These are phyloP conservation scores for Neolecta irregularis DNA, from an alignment of 1,139 yeast genomes.

Conservation along the genomic window DNA sequence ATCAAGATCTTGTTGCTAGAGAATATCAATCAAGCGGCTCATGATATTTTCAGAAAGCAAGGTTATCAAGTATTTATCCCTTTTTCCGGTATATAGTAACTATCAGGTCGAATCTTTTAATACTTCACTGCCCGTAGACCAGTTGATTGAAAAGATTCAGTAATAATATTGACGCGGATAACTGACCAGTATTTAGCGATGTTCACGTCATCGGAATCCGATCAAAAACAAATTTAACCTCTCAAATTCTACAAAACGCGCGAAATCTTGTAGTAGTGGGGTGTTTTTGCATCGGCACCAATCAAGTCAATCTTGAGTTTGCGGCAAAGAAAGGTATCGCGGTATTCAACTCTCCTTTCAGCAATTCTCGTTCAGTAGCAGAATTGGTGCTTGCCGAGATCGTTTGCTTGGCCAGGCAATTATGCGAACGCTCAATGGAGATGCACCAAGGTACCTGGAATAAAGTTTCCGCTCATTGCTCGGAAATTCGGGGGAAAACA, in stretches of 20 bases:
- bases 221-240: constrained; percentile 83
- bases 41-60: constrained; percentile 66
- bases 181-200: too few species aligned
- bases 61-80: too few species aligned
- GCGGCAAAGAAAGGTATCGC: constrained; percentile 93
- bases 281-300: constrained; percentile 98
- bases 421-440: constrained; percentile 93
- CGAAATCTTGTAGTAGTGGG: constrained; percentile 82
- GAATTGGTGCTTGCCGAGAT: constrained; percentile 94
- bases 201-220: constrained; percentile 97
- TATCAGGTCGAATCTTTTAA: constrained; percentile 91
- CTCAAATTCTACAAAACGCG: constrained; percentile 65
- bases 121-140: constrained; percentile 80
- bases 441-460: constrained; percentile 97
- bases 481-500: constrained; percentile 99
- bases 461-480: constrained; percentile 84
- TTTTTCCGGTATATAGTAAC: too few species aligned
- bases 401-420: constrained; percentile 84
- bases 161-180: too few species aligned
- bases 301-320: constrained; percentile 82
- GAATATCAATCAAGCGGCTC: constrained; percentile 85
- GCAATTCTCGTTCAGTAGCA: constrained; percentile 96
- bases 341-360: constrained; percentile 96
- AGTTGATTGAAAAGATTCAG: constrained; percentile 81
- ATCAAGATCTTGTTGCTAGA: constrained; percentile 80